Percentiles rank a stretch among this genome's conserved stretches.
Evolutionary conservation across 2,329 filamentous ascomycete species (phyloP).

Genomic region (Aspergillus sojae): DNA sequence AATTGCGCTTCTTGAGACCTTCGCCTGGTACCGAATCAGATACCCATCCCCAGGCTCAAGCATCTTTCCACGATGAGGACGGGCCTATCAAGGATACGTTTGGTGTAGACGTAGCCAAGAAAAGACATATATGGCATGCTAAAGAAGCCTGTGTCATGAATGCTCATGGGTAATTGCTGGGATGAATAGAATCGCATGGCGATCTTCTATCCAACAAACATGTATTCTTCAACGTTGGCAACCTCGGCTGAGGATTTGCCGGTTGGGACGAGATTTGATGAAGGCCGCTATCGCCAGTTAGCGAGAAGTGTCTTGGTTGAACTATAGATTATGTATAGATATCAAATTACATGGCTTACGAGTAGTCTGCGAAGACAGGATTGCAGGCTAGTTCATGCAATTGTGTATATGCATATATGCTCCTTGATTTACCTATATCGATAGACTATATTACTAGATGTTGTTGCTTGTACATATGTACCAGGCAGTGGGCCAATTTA

Average conservation of each 20-base stretch:
- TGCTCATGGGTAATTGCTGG: slow-evolving; percentile 33
- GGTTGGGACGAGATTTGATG: background rate
- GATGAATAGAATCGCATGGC: background rate
- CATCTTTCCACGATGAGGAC: slow-evolving; percentile 28
- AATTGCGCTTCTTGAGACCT: slow-evolving; percentile 60
- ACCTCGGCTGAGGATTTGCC: background rate
- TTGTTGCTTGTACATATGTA: slow-evolving; percentile 17
- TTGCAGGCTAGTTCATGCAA: slow-evolving; percentile 6
- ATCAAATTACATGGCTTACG: slow-evolving; percentile 2
- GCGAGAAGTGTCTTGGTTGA: background rate
- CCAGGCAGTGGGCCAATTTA: background rate
- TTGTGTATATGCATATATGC: slow-evolving; percentile 8
- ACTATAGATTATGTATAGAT: background rate
- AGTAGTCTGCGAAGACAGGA: slow-evolving; percentile 7
- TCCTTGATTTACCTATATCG: slow-evolving; percentile 7
- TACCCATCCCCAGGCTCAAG: slow-evolving; percentile 9
- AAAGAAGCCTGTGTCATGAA: slow-evolving; percentile 49
- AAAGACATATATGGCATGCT: slow-evolving; percentile 48
- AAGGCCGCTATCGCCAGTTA: background rate
- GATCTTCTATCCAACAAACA: background rate
- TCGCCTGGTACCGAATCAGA: slow-evolving; percentile 16
- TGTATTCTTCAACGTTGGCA: background rate
- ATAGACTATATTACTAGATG: slow-evolving; percentile 10
- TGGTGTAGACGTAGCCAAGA: slow-evolving; percentile 41
- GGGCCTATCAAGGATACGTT: slow-evolving; percentile 40